Percentiles rank a stretch among this genome's conserved stretches.
These are phyloP conservation scores for Arabis alpina DNA, from an alignment of 345 rosid genomes.

Conservation along the genomic window DNA sequence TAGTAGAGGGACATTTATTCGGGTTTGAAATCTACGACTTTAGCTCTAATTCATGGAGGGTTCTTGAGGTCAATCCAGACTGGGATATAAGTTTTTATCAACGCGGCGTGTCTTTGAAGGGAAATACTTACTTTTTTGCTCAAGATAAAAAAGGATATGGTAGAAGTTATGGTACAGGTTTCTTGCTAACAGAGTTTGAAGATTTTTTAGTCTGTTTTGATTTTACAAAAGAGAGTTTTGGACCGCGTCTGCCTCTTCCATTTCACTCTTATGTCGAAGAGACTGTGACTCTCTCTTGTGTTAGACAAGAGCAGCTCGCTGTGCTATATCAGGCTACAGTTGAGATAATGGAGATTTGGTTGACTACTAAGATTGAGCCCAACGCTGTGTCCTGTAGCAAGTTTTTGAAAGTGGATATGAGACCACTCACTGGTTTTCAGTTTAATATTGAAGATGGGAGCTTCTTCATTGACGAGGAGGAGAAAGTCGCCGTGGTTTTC, in stretches of 20 bases:
- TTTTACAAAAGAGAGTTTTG: neutral
- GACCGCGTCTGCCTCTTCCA: neutral
- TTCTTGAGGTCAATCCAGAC: neutral
- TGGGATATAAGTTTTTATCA: neutral
- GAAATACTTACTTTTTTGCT: neutral
- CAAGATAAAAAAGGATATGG: no score
- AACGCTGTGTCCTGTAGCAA: no score
- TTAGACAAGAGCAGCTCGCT: neutral
- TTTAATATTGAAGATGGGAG: no score
- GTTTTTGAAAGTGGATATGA: no score
- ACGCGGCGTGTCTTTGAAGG: neutral
- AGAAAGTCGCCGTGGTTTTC: no score
- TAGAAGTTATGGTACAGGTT: no score
- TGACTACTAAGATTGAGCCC: no score
- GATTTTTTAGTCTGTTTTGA: conserved; percentile 3
- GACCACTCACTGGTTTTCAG: no score
- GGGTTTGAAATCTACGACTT: neutral
- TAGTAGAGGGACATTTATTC: no score
- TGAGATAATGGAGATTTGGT: no score
- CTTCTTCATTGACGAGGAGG: no score
- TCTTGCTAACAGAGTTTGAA: neutral
- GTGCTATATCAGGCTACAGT: neutral
- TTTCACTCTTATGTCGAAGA: neutral
- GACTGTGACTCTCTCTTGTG: neutral
- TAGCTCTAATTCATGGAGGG: neutral